Conservation (phyloP, 345 rosid genomes). For the Chamaenerion angustifolium region DNA sequence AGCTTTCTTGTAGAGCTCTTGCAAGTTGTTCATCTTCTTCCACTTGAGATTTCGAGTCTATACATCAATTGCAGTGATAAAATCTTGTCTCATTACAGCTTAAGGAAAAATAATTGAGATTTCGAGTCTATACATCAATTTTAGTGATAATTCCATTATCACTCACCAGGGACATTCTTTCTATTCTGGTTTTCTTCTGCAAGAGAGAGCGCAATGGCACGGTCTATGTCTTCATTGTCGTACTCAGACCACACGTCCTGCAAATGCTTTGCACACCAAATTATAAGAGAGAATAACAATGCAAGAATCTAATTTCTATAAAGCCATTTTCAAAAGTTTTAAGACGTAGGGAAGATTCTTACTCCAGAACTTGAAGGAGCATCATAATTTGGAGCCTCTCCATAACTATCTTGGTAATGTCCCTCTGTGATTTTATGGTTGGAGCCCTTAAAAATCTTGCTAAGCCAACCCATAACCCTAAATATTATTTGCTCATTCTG, state of each 20-base stretch:
- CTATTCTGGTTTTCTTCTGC: conserved; percentile 46
- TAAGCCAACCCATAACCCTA: conserved; percentile 70
- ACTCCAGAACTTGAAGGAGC: conserved; percentile 68
- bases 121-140: not conserved
- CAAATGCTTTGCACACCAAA: too few relatives aligned
- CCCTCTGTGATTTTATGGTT: conserved; percentile 36
- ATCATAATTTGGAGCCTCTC: conserved; percentile 26
- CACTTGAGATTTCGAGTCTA: conserved; percentile 41
- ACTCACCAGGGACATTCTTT: conserved; percentile 36
- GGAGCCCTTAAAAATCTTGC: conserved; percentile 73
- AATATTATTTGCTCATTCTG: conserved; percentile 37
- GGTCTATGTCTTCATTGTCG: conserved; percentile 68
- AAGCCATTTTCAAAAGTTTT: too few relatives aligned
- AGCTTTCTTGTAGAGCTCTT: conserved; percentile 78
- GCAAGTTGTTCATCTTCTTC: conserved; percentile 94
- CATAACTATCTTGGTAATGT: conserved; percentile 32
- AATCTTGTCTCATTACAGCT: conserved; percentile 5
- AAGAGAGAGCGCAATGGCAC: conserved; percentile 75
- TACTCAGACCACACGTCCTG: conserved; percentile 44
- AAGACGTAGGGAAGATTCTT: conserved; percentile 5
- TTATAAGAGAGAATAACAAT: too few relatives aligned
- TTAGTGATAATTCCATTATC: conserved; percentile 2
- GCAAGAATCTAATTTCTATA: not conserved
- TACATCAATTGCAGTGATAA: conserved; percentile 13
- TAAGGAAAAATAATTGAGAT: not conserved